Evolutionary conservation across 2,329 filamentous ascomycete genomes (phyloP).

Genomic region (Diplodia scrobiculata): DNA sequence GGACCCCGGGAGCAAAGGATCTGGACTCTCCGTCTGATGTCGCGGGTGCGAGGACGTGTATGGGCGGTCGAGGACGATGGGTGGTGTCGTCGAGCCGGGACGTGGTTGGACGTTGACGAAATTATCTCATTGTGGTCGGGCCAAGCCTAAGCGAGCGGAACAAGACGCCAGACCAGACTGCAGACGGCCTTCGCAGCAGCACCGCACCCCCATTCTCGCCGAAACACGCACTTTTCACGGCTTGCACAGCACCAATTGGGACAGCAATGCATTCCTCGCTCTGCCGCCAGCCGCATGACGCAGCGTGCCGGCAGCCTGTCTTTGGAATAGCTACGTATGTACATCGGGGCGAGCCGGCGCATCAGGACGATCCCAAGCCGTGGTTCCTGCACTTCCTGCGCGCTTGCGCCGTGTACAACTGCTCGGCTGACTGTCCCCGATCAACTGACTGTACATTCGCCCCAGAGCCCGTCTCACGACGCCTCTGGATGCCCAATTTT

Average conservation of each 20-base stretch:
- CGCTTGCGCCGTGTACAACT: slow-evolving; percentile 21
- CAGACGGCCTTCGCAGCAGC: not conserved
- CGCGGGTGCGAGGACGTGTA: slow-evolving; percentile 21
- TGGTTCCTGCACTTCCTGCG: slow-evolving; percentile 5
- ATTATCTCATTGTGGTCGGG: slow-evolving; percentile 30
- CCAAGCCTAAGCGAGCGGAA: slow-evolving; percentile 29
- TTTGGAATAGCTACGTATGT: slow-evolving; percentile 27
- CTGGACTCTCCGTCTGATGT: slow-evolving; percentile 40
- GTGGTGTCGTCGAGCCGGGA: slow-evolving; percentile 24
- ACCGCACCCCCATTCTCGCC: not conserved
- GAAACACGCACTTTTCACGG: not conserved
- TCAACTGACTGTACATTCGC: slow-evolving; percentile 6
- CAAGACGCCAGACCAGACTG: slow-evolving; percentile 18
- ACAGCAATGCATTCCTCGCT: slow-evolving; percentile 14
- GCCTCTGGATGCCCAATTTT: slow-evolving; percentile 21
- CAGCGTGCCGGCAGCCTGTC: slow-evolving; percentile 6
- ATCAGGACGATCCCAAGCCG: slow-evolving; percentile 13
- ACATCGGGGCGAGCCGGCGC: slow-evolving; percentile 26
- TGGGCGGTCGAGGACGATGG: slow-evolving; percentile 16
- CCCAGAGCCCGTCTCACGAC: slow-evolving; percentile 7
- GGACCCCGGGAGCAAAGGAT: slow-evolving; percentile 44
- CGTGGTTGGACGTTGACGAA: slow-evolving; percentile 29
- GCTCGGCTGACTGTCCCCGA: slow-evolving; percentile 6
- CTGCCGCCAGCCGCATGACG: slow-evolving; percentile 12
- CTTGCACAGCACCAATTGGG: not conserved